A percentile compares a stretch with the other conserved stretches of the same genome.
phyloP scores from a whole-genome alignment of 805 yeast genomes.

The Yamadazyma kitorensis region DNA sequence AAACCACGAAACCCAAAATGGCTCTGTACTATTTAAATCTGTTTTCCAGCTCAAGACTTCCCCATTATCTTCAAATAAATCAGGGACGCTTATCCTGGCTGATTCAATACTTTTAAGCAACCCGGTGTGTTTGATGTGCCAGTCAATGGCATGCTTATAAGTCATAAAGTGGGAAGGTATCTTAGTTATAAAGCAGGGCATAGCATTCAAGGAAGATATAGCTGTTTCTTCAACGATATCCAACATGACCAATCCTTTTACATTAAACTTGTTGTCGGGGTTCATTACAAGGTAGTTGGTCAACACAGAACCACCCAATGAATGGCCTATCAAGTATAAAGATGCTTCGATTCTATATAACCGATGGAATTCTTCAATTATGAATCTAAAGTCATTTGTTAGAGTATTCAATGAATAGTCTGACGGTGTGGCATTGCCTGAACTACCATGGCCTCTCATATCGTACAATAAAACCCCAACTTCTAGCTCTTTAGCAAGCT shows the following conservation, averaged over 20 bases:
- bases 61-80: conserved; percentile 39
- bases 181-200: conserved; percentile 62
- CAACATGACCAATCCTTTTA: conserved; percentile 71
- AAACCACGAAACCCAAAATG: conserved; percentile 87
- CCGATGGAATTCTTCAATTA: conserved; percentile 41
- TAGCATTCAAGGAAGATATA: conserved; percentile 58
- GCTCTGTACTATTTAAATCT: conserved; percentile 56
- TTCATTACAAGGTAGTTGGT: conserved; percentile 45
- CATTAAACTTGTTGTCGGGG: conserved; percentile 17
- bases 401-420: conserved; percentile 50
- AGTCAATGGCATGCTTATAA: conserved; percentile 62
- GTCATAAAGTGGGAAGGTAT: conserved; percentile 62
- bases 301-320: conserved; percentile 86
- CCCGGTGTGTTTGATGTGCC: conserved; percentile 64
- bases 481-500: conserved; percentile 47
- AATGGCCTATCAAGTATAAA: conserved; percentile 77
- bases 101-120: conserved; percentile 56
- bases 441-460: conserved; percentile 78
- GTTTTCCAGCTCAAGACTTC: conserved; percentile 54
- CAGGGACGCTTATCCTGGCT: conserved; percentile 78
- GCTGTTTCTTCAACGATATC: conserved; percentile 97
- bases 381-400: conserved; percentile 52
- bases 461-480: conserved; percentile 74
- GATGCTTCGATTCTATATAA: conserved; percentile 16
- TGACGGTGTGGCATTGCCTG: conserved; percentile 8